These are phyloP conservation scores for Diaporthe nobilis DNA, from an alignment of 2,329 filamentous ascomycete genomes.

Conservation along the genomic window DNA sequence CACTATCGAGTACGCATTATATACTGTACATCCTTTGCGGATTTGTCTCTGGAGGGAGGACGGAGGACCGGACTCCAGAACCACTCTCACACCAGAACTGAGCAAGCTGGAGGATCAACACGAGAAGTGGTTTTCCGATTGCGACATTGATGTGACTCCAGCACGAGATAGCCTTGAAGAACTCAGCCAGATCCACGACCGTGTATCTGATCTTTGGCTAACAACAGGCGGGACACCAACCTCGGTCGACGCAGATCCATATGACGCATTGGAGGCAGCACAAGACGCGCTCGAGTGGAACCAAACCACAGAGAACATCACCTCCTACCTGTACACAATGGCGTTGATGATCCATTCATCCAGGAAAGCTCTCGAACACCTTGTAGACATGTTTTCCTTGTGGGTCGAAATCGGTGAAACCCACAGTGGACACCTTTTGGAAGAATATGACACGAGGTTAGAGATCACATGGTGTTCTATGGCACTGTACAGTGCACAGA, in stretches of 20 bases:
- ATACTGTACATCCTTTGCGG: background rate
- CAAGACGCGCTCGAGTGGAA: background rate
- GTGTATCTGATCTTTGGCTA: background rate
- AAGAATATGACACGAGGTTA: background rate
- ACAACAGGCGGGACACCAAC: background rate
- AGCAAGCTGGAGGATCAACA: background rate
- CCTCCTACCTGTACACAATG: background rate
- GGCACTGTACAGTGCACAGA: background rate
- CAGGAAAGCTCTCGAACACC: background rate
- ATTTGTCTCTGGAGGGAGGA: background rate
- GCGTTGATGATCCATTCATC: background rate
- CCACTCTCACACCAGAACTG: background rate
- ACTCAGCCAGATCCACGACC: background rate
- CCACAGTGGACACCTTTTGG: background rate
- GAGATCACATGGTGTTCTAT: background rate
- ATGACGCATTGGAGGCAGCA: background rate
- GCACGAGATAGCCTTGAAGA: background rate
- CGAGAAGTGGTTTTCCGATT: background rate
- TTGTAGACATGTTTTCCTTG: background rate
- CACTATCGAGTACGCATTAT: background rate
- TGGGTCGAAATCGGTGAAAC: background rate
- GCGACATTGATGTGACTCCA: background rate
- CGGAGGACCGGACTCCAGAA: too few relatives aligned
- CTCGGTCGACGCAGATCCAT: background rate
- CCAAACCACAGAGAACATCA: background rate